Base-by-base conservation (phyloP, 1,284 basidiomycete genomes). In the Fomitopsis palustris region DNA sequence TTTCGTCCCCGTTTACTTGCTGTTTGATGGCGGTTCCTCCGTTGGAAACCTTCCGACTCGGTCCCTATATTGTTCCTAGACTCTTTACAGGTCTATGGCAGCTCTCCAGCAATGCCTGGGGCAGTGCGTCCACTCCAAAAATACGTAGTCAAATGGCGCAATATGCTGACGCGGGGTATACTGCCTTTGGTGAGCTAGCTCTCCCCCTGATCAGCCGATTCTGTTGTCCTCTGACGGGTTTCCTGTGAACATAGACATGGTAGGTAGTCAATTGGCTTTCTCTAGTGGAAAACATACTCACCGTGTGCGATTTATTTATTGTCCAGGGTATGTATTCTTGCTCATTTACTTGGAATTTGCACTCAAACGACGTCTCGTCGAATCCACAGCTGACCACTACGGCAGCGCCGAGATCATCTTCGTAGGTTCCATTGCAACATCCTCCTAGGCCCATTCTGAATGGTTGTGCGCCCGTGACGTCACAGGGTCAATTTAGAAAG, bases 81-180 rank as follows among this genome's bases (percentile, higher is more conserved):
- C 70, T 93, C 52, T 91, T 86, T 82, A 85, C 81, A 9, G 90
- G 90, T 8, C 80, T 93, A 8, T 93, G 90, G 90, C 91, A 93
- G 65, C 81, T 93, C 38, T 92, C 90, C 16, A 87, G 86, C 69
- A 88, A 87, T 55, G 88, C 89, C 1, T 93, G 90, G 90, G 90
- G 91, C 17, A 87, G 83, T 53, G 87, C 88, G 0, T 78, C 88
- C 0, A 82, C 84, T 2, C 67, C 80, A 25, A 86, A 84, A 70
- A 82, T 93, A 61, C 83, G 85, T 58, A 76, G 81, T 61, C 84
- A 82, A 45, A 92, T 92, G 89, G 75, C 70, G 17, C 79, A 77
- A 35, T 83, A 90, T 67, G 81, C 82, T 56, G 79, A 85, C 37
- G 74, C 77, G 27, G 90, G 90, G 16, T 92, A 85, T 67, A 86